Conservation (phyloP, 2,329 filamentous ascomycete genomes). For the Calonectria fujianensis region DNA sequence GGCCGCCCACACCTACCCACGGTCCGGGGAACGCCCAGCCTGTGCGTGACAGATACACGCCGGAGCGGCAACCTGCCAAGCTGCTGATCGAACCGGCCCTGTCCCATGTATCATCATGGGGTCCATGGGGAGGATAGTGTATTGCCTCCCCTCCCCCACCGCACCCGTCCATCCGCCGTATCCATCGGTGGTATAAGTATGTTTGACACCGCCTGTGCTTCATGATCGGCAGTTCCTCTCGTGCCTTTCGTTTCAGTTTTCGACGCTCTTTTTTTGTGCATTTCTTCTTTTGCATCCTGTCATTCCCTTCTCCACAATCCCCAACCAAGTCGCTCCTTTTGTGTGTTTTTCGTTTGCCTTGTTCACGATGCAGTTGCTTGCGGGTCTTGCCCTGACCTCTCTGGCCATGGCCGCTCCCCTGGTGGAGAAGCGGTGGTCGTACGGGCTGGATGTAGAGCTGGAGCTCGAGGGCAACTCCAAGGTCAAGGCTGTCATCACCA, state of each 20-base stretch:
- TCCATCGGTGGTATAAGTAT: slow-evolving; percentile 36
- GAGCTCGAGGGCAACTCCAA: slow-evolving; percentile 70
- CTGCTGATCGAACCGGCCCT: slow-evolving; percentile 25
- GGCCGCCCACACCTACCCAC: slow-evolving; percentile 29
- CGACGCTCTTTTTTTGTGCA: slow-evolving; percentile 25
- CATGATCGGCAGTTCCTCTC: slow-evolving; percentile 22
- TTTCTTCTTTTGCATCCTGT: slow-evolving; percentile 26
- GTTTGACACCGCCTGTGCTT: slow-evolving; percentile 38
- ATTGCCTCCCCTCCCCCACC: background rate
- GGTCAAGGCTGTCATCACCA: slow-evolving; percentile 72
- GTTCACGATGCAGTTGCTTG: slow-evolving; percentile 54
- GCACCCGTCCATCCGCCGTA: slow-evolving; percentile 4
- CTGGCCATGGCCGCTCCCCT: slow-evolving; percentile 52
- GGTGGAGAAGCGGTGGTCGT: slow-evolving; percentile 60
- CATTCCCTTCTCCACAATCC: slow-evolving; percentile 38
- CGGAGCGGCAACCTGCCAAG: background rate
- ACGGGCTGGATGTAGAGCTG: slow-evolving; percentile 67
- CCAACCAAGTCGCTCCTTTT: slow-evolving; percentile 5
- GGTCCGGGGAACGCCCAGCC: slow-evolving; percentile 34
- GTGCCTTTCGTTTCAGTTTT: slow-evolving; percentile 38
- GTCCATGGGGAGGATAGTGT: background rate
- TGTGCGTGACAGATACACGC: slow-evolving; percentile 11
- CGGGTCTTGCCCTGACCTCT: slow-evolving; percentile 53
- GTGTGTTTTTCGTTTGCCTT: slow-evolving; percentile 27
- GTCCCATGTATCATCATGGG: slow-evolving; percentile 20